Conservation (phyloP, 2,329 filamentous ascomycete genomes). For the Ascochyta koolunga region DNA sequence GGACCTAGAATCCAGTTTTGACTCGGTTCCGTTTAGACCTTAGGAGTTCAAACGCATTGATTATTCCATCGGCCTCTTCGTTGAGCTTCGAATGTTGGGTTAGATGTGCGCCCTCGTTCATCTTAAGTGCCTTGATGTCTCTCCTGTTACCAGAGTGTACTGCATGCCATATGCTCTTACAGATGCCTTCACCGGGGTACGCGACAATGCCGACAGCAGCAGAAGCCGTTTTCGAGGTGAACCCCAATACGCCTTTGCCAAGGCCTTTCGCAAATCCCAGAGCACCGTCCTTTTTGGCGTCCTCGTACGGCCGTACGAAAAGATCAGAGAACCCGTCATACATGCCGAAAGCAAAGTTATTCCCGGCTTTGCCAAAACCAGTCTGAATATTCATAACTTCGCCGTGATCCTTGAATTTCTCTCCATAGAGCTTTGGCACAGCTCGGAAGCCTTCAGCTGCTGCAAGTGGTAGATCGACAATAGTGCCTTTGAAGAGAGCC, state of each 20-base stretch:
- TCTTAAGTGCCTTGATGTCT: constrained; percentile 8
- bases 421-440: constrained; percentile 48
- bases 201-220: constrained; percentile 17
- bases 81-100: background rate
- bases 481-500: constrained; percentile 25
- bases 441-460: constrained; percentile 46
- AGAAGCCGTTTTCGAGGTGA: constrained; percentile 3
- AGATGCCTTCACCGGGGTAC: constrained; percentile 25
- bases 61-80: background rate
- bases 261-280: constrained; percentile 44
- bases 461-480: constrained; percentile 49
- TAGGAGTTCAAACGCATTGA: constrained; percentile 5
- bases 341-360: constrained; percentile 43
- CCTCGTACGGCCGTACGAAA: constrained; percentile 39
- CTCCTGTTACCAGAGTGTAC: background rate
- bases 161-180: constrained; percentile 15
- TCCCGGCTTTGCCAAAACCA: constrained; percentile 41
- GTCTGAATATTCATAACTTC: constrained; percentile 44
- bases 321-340: constrained; percentile 42
- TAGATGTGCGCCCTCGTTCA: constrained; percentile 4
- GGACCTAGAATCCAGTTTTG: background rate
- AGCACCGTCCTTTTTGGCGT: constrained; percentile 40
- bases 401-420: constrained; percentile 41
- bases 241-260: constrained; percentile 38
- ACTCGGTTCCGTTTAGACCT: background rate